Base-by-base conservation (phyloP, 2,329 filamentous ascomycete species). In the Ceratocystis smalleyi region DNA sequence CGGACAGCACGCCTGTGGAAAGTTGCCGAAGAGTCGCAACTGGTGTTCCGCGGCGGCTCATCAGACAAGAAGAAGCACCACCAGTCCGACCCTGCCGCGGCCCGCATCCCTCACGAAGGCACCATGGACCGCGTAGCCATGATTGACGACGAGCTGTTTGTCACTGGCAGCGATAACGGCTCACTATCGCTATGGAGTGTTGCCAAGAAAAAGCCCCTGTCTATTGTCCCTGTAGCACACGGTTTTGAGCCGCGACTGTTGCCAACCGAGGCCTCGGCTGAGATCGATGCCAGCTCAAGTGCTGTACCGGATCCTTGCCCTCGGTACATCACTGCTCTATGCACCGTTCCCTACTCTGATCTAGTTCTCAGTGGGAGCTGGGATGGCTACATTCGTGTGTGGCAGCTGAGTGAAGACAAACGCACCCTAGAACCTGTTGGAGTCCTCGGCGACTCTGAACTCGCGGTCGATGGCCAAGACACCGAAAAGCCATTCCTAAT, bases 1-100 rank as follows among this genome's bases (percentile, higher is more conserved):
- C 85, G 92, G 65, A 96, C 91, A 1, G 94, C 92, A 47, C 82
- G 94, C 66, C 76, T 96, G 69, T 99, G 94, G 94, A 96, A 96
- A 75, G 91, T 99, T 1, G 84, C 89, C 3, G 94, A 99, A 70
- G 92, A 99, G 76, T 89, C 88, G 1, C 94, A 99, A 73, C 82
- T 99, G 5, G 91, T 97, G 1, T 99, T 97, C 75, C 86, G 92
- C 59, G 92, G 91, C 65, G 90, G 91, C 67, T 87, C 85, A 51
- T 77, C 79, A 30, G 79, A 81, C 67, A 82, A 81, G 69, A 83
- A 82, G 69, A 66, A 66, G 30, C 62, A 54, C 24, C 27, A 40
- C 49, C 54, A 59, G 10, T 74, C 73, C 47, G 71, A 72, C 43
- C 70, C 71, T 2, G 70, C 73, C 2, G 72, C 72, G 66, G 77